Base-by-base conservation (phyloP, 306 rosid species). In the Quillaja saponaria region DNA sequence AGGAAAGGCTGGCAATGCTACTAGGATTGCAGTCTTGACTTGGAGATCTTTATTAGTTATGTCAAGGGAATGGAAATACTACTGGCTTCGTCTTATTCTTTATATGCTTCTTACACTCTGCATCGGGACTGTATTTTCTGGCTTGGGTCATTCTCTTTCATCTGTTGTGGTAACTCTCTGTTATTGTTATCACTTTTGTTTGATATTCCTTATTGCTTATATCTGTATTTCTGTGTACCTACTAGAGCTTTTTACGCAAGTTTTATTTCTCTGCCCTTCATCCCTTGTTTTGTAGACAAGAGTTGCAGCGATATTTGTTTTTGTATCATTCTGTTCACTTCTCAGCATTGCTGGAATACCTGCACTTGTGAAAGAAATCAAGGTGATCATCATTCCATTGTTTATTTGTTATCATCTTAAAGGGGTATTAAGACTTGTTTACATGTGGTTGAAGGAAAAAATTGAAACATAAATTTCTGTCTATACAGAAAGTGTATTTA, bases 21-120 rank as follows among this genome's bases (percentile, higher is more conserved):
- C 96, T 3, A 77, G 91, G 52, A 63, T 87, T 57, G 97, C 96
- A n/a, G 96, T 89, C 44, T 75, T 94, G 79, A 89, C 97, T 4
- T 94, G 97, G 96, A 85, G 99, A 78, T 94, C 99, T 3, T 78
- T 94, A 76, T 77, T 94, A 56, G 87, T 94, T 61, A 90, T 94
- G 89, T 94, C 97, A 64, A 85, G 99, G 82, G 99, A 94, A 68
- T 89, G 99, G 99, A 86, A 80, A 73, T 89, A 89, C 80, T 94
- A 89, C 64, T 94, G 99, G 99, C 91, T 94, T 65, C 96, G 96
- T 53, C 99, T 94, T 67, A 74, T 85, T 85, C 99, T 94, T 72
- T 80, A 67, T 65, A 81, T 94, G 95, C 87, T 94, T 49, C 85
- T 94, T 40, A 76, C 97, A 0, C 81, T 94, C 37, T 87, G 91